A percentile compares a stretch with the other conserved stretches of the same genome.
Conservation (phyloP, 1,139 yeast genomes). For the Yamadazyma dendronema region DNA sequence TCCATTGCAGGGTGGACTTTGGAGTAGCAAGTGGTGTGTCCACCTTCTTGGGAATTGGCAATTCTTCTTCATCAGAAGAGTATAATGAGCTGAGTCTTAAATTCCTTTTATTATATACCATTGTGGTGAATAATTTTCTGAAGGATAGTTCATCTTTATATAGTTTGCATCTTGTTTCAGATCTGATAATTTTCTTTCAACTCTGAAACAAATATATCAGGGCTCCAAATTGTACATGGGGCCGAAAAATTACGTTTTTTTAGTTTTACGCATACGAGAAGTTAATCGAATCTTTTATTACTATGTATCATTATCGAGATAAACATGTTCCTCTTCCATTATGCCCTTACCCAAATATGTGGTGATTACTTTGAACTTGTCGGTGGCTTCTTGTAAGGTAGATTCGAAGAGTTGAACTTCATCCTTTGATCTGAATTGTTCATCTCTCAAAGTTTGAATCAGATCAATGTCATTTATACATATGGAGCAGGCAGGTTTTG, state of each 20-base stretch:
- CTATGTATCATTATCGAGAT: slow-evolving; percentile 13
- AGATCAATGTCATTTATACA: slow-evolving; percentile 72
- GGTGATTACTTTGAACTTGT: slow-evolving; percentile 70
- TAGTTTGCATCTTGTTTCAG: slow-evolving; percentile 10
- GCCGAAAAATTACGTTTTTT: slow-evolving; percentile 16
- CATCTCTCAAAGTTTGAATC: slow-evolving; percentile 53
- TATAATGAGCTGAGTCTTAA: slow-evolving; percentile 4
- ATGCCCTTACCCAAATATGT: slow-evolving; percentile 90
- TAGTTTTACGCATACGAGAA: too few species aligned
- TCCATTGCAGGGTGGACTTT: background rate
- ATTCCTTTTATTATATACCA: slow-evolving; percentile 5
- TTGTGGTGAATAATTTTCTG: background rate
- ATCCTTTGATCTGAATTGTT: slow-evolving; percentile 62
- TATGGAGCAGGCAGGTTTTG: slow-evolving; percentile 55
- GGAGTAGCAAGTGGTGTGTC: slow-evolving; percentile 15
- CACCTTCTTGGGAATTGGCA: slow-evolving; percentile 7
- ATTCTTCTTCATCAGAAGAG: background rate
- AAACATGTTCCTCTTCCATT: slow-evolving; percentile 48
- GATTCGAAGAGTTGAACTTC: slow-evolving; percentile 62
- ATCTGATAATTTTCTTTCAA: slow-evolving; percentile 6
- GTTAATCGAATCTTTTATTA: background rate
- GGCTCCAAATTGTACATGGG: too few species aligned
- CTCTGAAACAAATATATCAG: background rate
- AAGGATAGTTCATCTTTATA: background rate
- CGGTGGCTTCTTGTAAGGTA: slow-evolving; percentile 57